Conservation (phyloP, 2,329 filamentous ascomycete species). For the Dactylellina leptospora region DNA sequence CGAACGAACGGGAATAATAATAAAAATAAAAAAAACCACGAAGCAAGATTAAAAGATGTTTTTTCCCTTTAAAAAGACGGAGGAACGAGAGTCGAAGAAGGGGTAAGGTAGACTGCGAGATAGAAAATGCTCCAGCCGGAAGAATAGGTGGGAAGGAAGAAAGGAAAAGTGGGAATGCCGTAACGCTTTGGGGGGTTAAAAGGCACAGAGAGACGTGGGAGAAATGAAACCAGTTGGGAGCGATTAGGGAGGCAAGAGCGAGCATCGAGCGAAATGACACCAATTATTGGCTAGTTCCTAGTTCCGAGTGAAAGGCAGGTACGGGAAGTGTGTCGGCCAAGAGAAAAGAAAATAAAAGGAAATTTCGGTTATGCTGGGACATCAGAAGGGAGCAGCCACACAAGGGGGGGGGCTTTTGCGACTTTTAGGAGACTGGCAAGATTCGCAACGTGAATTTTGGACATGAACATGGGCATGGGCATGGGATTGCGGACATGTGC, state of each 20-base stretch:
- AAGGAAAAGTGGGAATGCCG: conserved; percentile 13
- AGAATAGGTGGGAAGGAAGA: conserved; percentile 30
- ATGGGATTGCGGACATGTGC: too few relatives aligned
- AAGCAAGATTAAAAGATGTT: conserved; percentile 38
- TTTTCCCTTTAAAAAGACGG: conserved; percentile 37
- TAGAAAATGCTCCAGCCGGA: conserved; percentile 41
- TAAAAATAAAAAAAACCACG: too few relatives aligned
- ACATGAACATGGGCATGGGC: not conserved
- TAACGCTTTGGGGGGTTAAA: conserved; percentile 52
- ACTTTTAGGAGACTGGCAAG: conserved; percentile 3
- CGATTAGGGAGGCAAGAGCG: conserved; percentile 38
- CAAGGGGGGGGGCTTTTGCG: conserved; percentile 13
- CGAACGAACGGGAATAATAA: too few relatives aligned
- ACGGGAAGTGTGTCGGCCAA: conserved; percentile 34
- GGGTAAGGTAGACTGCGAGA: too few relatives aligned
- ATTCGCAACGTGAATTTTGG: not conserved
- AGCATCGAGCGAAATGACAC: conserved; percentile 7
- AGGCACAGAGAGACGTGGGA: conserved; percentile 26
- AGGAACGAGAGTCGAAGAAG: conserved; percentile 54
- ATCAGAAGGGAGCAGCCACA: conserved; percentile 6
- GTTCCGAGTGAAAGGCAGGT: conserved; percentile 17
- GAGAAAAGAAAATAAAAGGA: conserved; percentile 26
- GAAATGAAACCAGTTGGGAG: conserved; percentile 46
- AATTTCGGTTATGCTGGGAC: conserved; percentile 39
- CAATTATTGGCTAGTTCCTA: conserved; percentile 11